Percentiles rank a stretch among this genome's conserved stretches.
Evolutionary conservation across 495 filamentous ascomycete species (phyloP).

Genomic region (Neurospora tetrasperma): DNA sequence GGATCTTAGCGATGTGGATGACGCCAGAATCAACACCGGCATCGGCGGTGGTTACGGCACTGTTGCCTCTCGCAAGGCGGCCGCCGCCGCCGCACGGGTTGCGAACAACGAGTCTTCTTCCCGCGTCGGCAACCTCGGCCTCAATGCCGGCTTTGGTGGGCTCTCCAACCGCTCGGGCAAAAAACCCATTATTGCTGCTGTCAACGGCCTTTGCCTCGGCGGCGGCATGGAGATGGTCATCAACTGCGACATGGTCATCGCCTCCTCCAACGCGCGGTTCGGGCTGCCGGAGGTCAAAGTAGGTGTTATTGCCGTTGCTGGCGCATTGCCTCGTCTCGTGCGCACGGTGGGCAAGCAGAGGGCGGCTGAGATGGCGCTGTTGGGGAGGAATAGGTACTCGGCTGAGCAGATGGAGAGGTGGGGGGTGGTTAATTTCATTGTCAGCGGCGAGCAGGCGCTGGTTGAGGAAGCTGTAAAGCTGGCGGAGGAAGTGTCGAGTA

Average conservation of each 20-base stretch:
- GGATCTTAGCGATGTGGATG: background rate
- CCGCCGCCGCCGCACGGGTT: background rate
- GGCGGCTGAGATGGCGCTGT: conserved; percentile 66
- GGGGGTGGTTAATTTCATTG: conserved; percentile 68
- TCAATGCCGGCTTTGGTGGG: conserved; percentile 35
- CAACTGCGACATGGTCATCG: conserved; percentile 67
- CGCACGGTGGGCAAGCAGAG: conserved; percentile 56
- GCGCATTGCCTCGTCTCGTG: conserved; percentile 64
- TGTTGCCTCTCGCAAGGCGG: background rate
- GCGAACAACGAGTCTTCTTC: background rate
- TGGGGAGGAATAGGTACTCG: conserved; percentile 46
- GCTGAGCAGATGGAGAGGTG: conserved; percentile 56
- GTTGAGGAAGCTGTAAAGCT: conserved; percentile 44
- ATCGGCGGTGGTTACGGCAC: background rate
- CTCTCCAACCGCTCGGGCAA: conserved; percentile 41
- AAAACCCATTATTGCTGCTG: conserved; percentile 69
- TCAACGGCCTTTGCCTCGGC: conserved; percentile 66
- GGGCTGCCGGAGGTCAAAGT: conserved; percentile 61
- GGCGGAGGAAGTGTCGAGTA: conserved; percentile 44
- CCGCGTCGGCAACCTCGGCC: conserved; percentile 17
- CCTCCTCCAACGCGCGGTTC: conserved; percentile 47
- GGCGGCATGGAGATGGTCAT: conserved; percentile 69
- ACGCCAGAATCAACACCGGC: background rate
- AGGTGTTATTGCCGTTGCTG: conserved; percentile 64
- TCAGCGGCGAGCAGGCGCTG: conserved; percentile 34